These are phyloP conservation scores for Pseudognaphalium luteoalbum DNA, from an alignment of 129 eudicot species.

Conservation along the genomic window DNA sequence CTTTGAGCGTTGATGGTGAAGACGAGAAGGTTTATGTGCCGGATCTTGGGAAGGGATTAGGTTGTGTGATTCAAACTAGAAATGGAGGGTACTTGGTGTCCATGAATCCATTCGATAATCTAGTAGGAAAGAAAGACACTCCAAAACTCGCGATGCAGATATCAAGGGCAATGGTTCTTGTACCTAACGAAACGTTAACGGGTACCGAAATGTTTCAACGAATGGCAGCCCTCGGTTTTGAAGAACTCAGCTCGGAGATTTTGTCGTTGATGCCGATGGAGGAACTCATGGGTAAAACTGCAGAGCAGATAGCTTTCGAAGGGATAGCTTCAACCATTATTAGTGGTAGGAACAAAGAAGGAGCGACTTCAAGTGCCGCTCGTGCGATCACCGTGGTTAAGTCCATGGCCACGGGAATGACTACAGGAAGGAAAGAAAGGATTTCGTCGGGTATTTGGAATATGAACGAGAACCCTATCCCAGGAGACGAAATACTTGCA, in stretches of 20 bases:
- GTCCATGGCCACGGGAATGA: conserved; percentile 74
- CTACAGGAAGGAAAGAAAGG: conserved; percentile 71
- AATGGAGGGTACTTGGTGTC: conserved; percentile 86
- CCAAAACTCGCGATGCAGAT: conserved; percentile 94
- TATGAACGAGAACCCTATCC: conserved; percentile 57
- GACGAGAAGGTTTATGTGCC: conserved; percentile 58
- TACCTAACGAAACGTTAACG: conserved; percentile 29
- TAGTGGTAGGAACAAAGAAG: conserved; percentile 88
- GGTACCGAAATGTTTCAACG: conserved; percentile 75
- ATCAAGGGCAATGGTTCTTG: conserved; percentile 69
- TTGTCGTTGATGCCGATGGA: conserved; percentile 79
- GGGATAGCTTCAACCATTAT: conserved; percentile 93
- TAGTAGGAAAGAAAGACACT: conserved; percentile 55
- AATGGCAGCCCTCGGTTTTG: conserved; percentile 74
- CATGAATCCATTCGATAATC: conserved; percentile 67
- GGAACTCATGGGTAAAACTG: conserved; percentile 78
- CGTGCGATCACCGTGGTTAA: conserved; percentile 62
- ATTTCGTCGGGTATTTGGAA: conserved; percentile 88
- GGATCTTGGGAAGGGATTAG: conserved; percentile 92
- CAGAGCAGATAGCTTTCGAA: conserved; percentile 92
- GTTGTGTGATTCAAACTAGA: conserved; percentile 82
- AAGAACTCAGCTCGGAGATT: conserved; percentile 61
- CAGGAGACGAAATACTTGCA: conserved; percentile 64
- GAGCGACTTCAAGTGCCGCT: conserved; percentile 86
- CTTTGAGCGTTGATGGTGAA: conserved; percentile 25